A percentile compares a stretch with the other conserved stretches of the same genome.
Evolutionary conservation across 164 flowering plant genomes (phyloP).

Genomic region (Piper betle): DNA sequence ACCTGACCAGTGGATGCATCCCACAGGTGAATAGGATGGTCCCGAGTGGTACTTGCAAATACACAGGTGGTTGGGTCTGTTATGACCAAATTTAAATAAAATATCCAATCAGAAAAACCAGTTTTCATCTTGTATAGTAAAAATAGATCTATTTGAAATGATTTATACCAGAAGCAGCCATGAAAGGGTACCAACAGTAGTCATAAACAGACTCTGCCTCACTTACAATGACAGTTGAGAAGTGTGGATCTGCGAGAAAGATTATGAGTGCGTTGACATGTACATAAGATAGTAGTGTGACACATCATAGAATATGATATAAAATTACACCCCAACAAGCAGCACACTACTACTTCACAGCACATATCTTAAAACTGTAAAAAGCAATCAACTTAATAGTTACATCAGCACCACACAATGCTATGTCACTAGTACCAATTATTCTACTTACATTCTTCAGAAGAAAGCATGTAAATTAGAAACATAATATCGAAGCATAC

Average conservation of each 20-base stretch:
- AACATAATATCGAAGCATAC: not conserved
- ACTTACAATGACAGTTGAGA: conserved; percentile 41
- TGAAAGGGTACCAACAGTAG: conserved; percentile 94
- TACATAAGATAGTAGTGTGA: not conserved
- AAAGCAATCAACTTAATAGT: too few species aligned
- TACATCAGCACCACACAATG: too few species aligned
- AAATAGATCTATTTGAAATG: too few species aligned
- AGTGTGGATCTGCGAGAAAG: conserved; percentile 55
- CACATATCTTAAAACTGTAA: too few species aligned
- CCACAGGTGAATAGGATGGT: conserved; percentile 99
- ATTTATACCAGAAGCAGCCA: conserved; percentile 72
- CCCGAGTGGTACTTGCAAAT: conserved; percentile 85
- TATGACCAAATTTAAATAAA: conserved; percentile 1
- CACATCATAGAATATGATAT: not conserved
- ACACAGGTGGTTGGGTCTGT: conserved; percentile 81
- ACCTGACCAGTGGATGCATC: conserved; percentile 90
- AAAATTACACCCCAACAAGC: not conserved
- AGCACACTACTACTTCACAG: not conserved
- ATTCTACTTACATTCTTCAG: too few species aligned
- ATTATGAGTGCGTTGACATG: too few species aligned
- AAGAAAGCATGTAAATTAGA: too few species aligned
- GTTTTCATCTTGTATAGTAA: too few species aligned
- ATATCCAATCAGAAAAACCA: not conserved
- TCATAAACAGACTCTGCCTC: conserved; percentile 96
- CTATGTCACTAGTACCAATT: too few species aligned